phyloP scores from a whole-genome alignment of 2,329 filamentous ascomycete genomes.

The Dactylellina parvicollis region DNA sequence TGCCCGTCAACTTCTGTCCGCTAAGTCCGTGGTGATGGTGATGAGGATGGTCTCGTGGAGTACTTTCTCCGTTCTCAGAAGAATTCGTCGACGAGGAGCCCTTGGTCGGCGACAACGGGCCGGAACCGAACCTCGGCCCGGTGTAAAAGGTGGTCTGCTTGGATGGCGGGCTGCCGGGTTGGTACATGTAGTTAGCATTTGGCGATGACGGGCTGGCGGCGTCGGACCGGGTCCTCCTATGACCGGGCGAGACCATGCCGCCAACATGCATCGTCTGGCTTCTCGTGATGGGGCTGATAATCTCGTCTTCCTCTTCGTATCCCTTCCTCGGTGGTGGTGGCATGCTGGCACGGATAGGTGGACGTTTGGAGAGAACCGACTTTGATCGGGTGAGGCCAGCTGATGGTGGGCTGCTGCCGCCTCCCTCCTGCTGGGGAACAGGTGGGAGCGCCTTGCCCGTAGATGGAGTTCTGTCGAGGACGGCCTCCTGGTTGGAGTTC shows the following conservation, averaged over 20 bases:
- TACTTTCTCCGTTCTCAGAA: conserved; percentile 40
- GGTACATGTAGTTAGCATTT: conserved; percentile 55
- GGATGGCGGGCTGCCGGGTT: conserved; percentile 55
- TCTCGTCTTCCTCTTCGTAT: conserved; percentile 23
- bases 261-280: conserved; percentile 55
- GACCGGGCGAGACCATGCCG: conserved; percentile 60
- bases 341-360: conserved; percentile 50
- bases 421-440: conserved; percentile 71
- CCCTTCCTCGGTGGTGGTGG: conserved; percentile 36
- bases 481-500: conserved; percentile 93
- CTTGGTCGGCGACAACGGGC: conserved; percentile 52
- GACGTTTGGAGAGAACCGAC: conserved; percentile 51
- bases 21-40: conserved; percentile 64
- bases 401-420: conserved; percentile 58
- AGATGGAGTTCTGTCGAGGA: conserved; percentile 77
- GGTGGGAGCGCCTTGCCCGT: conserved; percentile 84
- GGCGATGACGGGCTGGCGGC: conserved; percentile 49
- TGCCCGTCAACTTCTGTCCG: conserved; percentile 67
- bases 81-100: conserved; percentile 54
- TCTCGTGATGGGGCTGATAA: conserved; percentile 44
- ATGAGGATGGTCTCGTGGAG: conserved; percentile 56
- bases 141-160: conserved; percentile 56
- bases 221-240: conserved; percentile 66
- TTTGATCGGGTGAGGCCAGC: conserved; percentile 59
- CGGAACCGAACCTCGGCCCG: conserved; percentile 45